A percentile compares a stretch with the other conserved stretches of the same genome.
phyloP scores from a whole-genome alignment of 306 rosid species.

The Prinsepia uniflora region DNA sequence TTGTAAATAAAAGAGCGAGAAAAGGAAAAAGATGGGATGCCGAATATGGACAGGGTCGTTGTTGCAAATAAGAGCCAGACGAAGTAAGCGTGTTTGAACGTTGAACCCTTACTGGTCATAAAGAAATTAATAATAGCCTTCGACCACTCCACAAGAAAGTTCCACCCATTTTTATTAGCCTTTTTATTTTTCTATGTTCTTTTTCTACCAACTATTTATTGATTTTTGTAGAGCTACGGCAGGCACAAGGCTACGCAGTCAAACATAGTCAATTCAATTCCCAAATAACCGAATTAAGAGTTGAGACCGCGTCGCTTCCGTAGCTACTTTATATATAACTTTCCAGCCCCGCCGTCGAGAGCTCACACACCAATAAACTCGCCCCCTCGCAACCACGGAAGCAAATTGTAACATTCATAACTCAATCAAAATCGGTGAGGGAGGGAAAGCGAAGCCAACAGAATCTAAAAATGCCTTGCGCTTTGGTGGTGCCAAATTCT shows the following conservation, averaged over 20 bases:
- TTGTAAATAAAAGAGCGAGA: neutral
- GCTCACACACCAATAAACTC: neutral
- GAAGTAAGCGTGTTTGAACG: constrained; percentile 33
- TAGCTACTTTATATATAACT: neutral
- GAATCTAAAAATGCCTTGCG: constrained; percentile 34
- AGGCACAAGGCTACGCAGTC: neutral
- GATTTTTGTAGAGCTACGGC: neutral
- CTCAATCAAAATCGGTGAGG: neutral
- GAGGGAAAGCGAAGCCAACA: neutral
- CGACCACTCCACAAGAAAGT: constrained; percentile 4
- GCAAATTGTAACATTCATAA: neutral
- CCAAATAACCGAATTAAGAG: neutral
- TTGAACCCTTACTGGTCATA: constrained; percentile 9
- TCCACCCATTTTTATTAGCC: no score
- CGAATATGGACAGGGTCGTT: constrained; percentile 23
- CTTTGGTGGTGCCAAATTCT: constrained; percentile 34
- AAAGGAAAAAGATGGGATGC: neutral
- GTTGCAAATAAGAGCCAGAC: neutral
- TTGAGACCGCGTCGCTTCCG: neutral
- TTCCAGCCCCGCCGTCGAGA: neutral
- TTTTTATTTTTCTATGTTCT: neutral
- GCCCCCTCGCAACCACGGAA: neutral
- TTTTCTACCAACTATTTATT: neutral
- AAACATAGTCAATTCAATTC: neutral
- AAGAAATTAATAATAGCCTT: constrained; percentile 1